Evolutionary conservation across 306 rosid species (phyloP).

Genomic region (Delonix regia): DNA sequence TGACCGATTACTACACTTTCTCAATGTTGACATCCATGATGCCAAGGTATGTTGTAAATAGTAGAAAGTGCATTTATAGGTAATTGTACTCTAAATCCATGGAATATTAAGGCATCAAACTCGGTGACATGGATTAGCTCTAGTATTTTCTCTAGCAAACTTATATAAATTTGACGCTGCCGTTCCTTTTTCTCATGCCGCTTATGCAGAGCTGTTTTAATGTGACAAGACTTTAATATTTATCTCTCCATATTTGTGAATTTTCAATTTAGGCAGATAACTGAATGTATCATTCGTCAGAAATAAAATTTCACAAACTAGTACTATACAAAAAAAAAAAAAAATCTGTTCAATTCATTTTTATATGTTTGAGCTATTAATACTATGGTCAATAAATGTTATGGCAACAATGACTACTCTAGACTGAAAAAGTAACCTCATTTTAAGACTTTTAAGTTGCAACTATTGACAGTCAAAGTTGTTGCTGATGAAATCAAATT

Average conservation of each 20-base stretch:
- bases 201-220: neutral
- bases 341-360: no score
- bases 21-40: slow-evolving; percentile 71
- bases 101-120: neutral
- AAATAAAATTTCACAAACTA: neutral
- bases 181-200: neutral
- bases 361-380: neutral
- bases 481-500: neutral
- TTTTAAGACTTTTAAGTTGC: neutral
- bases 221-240: neutral
- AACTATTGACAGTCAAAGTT: neutral
- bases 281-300: neutral
- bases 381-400: neutral
- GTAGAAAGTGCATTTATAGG: neutral
- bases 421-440: neutral
- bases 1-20: slow-evolving; percentile 62
- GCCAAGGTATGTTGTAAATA: slow-evolving; percentile 54
- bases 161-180: neutral
- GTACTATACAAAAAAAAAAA: neutral
- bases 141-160: neutral
- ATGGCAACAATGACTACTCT: neutral
- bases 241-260: neutral
- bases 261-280: neutral
- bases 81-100: neutral
- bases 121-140: neutral